Evolutionary conservation across 352 stramenopile genomes (phyloP), one percentile per base, ranked within the genome.

Genomic region (Phytopythium chamaehyphon): DNA sequence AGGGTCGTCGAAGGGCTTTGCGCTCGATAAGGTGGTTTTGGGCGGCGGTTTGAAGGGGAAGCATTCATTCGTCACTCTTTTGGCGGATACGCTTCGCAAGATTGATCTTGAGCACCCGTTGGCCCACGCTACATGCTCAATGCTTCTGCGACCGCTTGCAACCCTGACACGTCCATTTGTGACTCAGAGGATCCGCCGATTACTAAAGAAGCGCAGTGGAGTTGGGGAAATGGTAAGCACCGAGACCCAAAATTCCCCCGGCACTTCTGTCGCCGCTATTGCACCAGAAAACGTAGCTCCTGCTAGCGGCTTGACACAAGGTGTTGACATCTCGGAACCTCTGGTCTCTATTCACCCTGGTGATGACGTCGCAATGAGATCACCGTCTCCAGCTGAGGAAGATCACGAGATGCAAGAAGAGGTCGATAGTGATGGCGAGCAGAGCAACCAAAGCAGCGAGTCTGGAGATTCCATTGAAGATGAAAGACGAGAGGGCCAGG

Each of bases 151-250:
- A n/a, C 85, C 83, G 11, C 53, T 95, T 14, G 84, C 81, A 16
- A 90, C 83, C 0, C 53, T 95, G 26, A 93, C 83, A 0, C 76
- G 85, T 16, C 81, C 83, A 19, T 92, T 92, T 56, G 83, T 93
- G 24, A 88, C 79, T 0, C 76, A 92, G 24, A 76, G 80, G 14
- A 64, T 93, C 10, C 70, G 70, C 2, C 80, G 79, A 22, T 43
- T 92, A 26, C 51, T 88, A 23, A 81, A 86, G 42, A 93, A 93
- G 54, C 64, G 65, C 36, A 71, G 64, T 26, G 47, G 62, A 36
- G 16, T 24, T 31, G 24, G 15, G 3, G 46, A 52, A 40, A 19
- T 9, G 9, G 5, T 9, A 33, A 33, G 28, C 28, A 33, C 28
- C 28, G 28, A 33, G 9, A 9, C 28, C 28, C 28, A 10, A 10